These are phyloP conservation scores for Cryptococcus sp. DNA, from an alignment of 1,284 basidiomycete species.

Conservation along the genomic window DNA sequence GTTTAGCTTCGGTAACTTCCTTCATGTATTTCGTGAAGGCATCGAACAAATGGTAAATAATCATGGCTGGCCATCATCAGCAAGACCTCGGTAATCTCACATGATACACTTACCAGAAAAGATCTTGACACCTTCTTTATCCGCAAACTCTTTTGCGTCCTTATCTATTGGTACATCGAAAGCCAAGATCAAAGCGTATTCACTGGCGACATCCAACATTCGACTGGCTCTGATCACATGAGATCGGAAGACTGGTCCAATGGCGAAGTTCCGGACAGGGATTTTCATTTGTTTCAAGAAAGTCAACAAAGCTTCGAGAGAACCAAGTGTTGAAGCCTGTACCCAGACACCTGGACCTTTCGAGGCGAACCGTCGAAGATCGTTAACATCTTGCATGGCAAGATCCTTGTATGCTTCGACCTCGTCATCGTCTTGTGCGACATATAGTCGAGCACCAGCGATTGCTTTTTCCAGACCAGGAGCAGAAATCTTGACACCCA, in stretches of 20 bases:
- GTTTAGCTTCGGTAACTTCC: conserved; percentile 88
- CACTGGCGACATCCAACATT: conserved; percentile 95
- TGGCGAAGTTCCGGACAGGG: conserved; percentile 95
- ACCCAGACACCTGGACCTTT: conserved; percentile 94
- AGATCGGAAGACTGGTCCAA: conserved; percentile 95
- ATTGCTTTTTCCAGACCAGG: conserved; percentile 99
- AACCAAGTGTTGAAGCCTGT: conserved; percentile 95
- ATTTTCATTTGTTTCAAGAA: conserved; percentile 96
- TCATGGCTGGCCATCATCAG: conserved; percentile 46
- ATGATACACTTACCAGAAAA: conserved; percentile 68
- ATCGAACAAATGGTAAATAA: conserved; percentile 99
- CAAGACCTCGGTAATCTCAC: not conserved
- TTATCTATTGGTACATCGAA: conserved; percentile 89
- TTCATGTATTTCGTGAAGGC: conserved; percentile 95
- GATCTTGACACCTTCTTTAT: conserved; percentile 87
- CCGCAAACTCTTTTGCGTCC: conserved; percentile 85
- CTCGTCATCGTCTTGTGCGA: conserved; percentile 89
- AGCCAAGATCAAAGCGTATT: conserved; percentile 90
- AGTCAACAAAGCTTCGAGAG: conserved; percentile 92
- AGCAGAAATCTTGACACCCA: conserved; percentile 94
- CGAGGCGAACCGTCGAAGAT: conserved; percentile 84
- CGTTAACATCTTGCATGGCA: conserved; percentile 93
- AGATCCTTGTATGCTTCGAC: conserved; percentile 93
- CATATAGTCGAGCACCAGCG: conserved; percentile 89
- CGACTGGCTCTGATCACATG: conserved; percentile 89